phyloP scores from a whole-genome alignment of 345 rosid genomes.

The Ailanthus altissimus region DNA sequence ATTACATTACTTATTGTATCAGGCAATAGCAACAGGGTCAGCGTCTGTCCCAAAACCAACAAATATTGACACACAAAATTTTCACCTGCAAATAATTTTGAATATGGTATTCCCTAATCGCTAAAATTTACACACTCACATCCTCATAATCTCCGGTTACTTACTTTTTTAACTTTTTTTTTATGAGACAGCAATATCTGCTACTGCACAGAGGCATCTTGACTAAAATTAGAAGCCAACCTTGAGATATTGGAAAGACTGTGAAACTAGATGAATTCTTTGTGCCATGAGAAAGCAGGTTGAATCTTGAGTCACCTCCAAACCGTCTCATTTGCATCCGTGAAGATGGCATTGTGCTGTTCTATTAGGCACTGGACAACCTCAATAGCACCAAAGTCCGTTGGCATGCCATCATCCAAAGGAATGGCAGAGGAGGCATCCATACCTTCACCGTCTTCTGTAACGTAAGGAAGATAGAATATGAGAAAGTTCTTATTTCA shows the following conservation, averaged over 20 bases:
- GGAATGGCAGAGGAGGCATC: constrained; percentile 76
- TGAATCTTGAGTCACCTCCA: constrained; percentile 53
- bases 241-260: not conserved
- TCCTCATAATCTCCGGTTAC: not conserved
- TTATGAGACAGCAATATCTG: not conserved
- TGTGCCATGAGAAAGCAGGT: not conserved
- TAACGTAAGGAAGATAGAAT: constrained; percentile 1
- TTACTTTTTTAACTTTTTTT: not conserved
- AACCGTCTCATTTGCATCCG: constrained; percentile 75
- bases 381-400: constrained; percentile 81
- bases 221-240: not conserved
- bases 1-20: not conserved
- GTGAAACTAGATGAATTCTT: not conserved
- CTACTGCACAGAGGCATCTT: not conserved
- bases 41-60: not conserved
- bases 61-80: not conserved
- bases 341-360: constrained; percentile 84
- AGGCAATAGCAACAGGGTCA: not conserved
- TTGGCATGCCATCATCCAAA: constrained; percentile 66
- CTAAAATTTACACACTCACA: constrained; percentile 22
- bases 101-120: not conserved
- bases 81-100: not conserved
- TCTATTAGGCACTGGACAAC: constrained; percentile 84
- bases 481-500: not conserved
- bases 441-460: constrained; percentile 73